phyloP scores from a whole-genome alignment of 495 filamentous ascomycete species.

The Platismatia glauca region DNA sequence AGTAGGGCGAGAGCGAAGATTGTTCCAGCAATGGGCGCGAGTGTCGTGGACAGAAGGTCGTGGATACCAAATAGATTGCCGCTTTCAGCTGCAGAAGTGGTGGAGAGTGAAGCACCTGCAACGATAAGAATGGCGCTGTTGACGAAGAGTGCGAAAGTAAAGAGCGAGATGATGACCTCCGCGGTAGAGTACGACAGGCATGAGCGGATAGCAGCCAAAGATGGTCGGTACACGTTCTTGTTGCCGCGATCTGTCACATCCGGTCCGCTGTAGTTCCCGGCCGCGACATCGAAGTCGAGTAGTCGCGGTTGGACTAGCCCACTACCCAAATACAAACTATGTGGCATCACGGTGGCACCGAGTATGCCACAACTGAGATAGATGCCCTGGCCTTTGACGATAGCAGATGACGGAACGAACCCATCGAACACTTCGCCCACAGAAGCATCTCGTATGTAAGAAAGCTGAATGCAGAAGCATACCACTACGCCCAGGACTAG shows the following conservation, averaged over 20 bases:
- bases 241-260: constrained; percentile 25
- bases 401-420: constrained; percentile 67
- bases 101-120: constrained; percentile 68
- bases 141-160: constrained; percentile 89
- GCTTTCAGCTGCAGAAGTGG: constrained; percentile 42
- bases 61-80: constrained; percentile 82
- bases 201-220: constrained; percentile 63
- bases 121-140: constrained; percentile 88
- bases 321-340: constrained; percentile 81
- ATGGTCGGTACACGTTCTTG: constrained; percentile 63
- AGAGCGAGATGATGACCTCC: constrained; percentile 67
- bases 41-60: constrained; percentile 55
- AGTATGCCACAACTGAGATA: constrained; percentile 91
- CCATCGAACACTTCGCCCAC: constrained; percentile 72
- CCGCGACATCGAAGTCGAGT: constrained; percentile 60
- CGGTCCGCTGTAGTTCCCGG: constrained; percentile 42
- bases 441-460: constrained; percentile 55
- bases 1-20: constrained; percentile 72
- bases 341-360: constrained; percentile 91
- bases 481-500: constrained; percentile 77
- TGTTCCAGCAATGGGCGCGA: constrained; percentile 64
- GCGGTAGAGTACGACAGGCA: constrained; percentile 76
- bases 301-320: constrained; percentile 80
- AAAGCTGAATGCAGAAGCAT: constrained; percentile 88
- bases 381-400: constrained; percentile 63